These are phyloP conservation scores for Fistulinella cinereoalba DNA, from an alignment of 1,284 basidiomycete genomes.

Conservation along the genomic window DNA sequence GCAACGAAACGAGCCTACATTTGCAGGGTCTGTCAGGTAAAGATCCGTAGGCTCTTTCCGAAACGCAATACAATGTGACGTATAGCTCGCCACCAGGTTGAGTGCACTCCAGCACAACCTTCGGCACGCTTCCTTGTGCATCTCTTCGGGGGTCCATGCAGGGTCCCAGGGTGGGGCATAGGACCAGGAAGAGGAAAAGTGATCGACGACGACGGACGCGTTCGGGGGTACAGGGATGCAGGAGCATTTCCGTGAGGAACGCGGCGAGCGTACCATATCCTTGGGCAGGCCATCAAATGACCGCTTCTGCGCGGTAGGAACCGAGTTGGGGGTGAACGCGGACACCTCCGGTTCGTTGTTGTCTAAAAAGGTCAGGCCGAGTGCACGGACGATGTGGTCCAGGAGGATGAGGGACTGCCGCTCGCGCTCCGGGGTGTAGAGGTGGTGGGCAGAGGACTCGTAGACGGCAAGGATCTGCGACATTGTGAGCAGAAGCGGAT, in stretches of 20 bases:
- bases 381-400: slow-evolving; percentile 57
- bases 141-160: slow-evolving; percentile 50
- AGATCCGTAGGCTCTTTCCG: slow-evolving; percentile 54
- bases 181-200: slow-evolving; percentile 43
- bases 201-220: slow-evolving; percentile 38
- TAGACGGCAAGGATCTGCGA: slow-evolving; percentile 67
- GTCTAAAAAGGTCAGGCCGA: slow-evolving; percentile 58
- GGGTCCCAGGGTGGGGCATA: slow-evolving; percentile 61
- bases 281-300: slow-evolving; percentile 28
- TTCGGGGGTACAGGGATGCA: slow-evolving; percentile 46
- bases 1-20: too few species aligned
- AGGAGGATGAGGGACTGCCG: slow-evolving; percentile 52
- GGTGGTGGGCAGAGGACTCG: slow-evolving; percentile 69
- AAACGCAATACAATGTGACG: slow-evolving; percentile 63
- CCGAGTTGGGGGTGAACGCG: slow-evolving; percentile 45
- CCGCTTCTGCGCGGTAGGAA: slow-evolving; percentile 44
- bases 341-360: slow-evolving; percentile 51
- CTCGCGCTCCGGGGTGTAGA: slow-evolving; percentile 54
- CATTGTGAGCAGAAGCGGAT: slow-evolving; percentile 3
- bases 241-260: slow-evolving; percentile 41
- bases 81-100: slow-evolving; percentile 60
- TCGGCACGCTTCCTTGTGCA: slow-evolving; percentile 64
- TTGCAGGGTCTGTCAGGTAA: slow-evolving; percentile 57
- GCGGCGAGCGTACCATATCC: slow-evolving; percentile 27
- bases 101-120: slow-evolving; percentile 73